Conservation (phyloP, 371 early-diverging fungal genomes). For the Syncephalastrum monosporum region DNA sequence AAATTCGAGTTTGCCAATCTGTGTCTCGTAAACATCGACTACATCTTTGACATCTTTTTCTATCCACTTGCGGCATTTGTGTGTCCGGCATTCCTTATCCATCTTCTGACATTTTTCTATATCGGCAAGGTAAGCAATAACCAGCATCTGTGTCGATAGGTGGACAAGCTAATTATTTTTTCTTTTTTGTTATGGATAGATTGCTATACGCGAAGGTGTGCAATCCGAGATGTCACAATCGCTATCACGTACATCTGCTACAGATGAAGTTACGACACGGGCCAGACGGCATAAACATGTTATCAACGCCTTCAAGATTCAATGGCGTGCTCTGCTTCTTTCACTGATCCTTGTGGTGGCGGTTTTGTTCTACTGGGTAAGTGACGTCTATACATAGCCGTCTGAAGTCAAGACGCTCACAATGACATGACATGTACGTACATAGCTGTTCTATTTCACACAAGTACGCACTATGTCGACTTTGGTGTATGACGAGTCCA, state of each 20-base stretch:
- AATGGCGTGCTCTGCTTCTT: slow-evolving; percentile 64
- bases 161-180: neutral
- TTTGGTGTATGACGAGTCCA: slow-evolving; percentile 21
- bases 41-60: slow-evolving; percentile 57
- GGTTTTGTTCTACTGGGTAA: slow-evolving; percentile 56
- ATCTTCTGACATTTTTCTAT: slow-evolving; percentile 61
- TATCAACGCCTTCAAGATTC: slow-evolving; percentile 57
- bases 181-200: slow-evolving; percentile 8
- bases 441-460: slow-evolving; percentile 54
- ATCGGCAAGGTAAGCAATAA: slow-evolving; percentile 43
- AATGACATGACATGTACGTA: neutral
- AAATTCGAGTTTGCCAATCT: slow-evolving; percentile 62
- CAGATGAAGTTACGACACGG: slow-evolving; percentile 10
- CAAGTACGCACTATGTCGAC: slow-evolving; percentile 44
- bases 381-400: neutral
- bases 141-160: neutral
- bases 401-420: neutral
- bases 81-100: slow-evolving; percentile 56
- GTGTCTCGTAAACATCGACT: slow-evolving; percentile 51
- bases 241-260: slow-evolving; percentile 23
- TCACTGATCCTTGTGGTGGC: slow-evolving; percentile 22
- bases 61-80: slow-evolving; percentile 61
- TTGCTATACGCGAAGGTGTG: slow-evolving; percentile 41
- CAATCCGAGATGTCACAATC: slow-evolving; percentile 55
- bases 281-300: slow-evolving; percentile 51